Conservation (phyloP, 1,139 yeast genomes). For the Tardiomyces digboiensis region DNA sequence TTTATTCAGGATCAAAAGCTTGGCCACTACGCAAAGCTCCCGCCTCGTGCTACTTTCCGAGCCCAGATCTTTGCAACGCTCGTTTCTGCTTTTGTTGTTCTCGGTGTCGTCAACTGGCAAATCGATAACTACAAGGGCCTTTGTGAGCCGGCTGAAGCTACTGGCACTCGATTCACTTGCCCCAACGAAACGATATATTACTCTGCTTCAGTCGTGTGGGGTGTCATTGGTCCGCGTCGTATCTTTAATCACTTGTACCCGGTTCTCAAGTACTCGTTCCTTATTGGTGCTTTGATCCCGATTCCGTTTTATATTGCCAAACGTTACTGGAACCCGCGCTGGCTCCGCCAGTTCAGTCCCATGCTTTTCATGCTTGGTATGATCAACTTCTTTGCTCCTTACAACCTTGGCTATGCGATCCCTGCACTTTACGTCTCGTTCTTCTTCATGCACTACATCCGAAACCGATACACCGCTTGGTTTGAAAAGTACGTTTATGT, state of each 20-base stretch:
- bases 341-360: slow-evolving; percentile 35
- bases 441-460: slow-evolving; percentile 43
- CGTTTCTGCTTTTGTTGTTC: slow-evolving; percentile 29
- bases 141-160: slow-evolving; percentile 34
- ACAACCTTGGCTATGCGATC: slow-evolving; percentile 38
- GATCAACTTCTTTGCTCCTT: slow-evolving; percentile 37
- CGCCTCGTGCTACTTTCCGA: slow-evolving; percentile 44
- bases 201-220: slow-evolving; percentile 49
- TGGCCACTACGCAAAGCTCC: slow-evolving; percentile 48
- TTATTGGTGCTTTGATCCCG: slow-evolving; percentile 42
- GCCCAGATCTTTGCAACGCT: slow-evolving; percentile 41
- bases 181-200: slow-evolving; percentile 34
- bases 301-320: slow-evolving; percentile 31
- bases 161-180: slow-evolving; percentile 21
- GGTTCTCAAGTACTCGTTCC: slow-evolving; percentile 39
- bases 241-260: slow-evolving; percentile 43
- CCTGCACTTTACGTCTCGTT: slow-evolving; percentile 43
- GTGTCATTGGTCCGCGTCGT: slow-evolving; percentile 57
- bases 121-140: slow-evolving; percentile 32
- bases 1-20: slow-evolving; percentile 46
- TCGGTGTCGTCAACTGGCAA: slow-evolving; percentile 46
- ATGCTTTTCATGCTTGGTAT: slow-evolving; percentile 41
- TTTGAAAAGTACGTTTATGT: slow-evolving; percentile 43
- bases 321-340: background rate
- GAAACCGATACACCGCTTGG: slow-evolving; percentile 38